A percentile compares a stretch with the other conserved stretches of the same genome.
These are phyloP conservation scores for Diaporthe sp. DNA, from an alignment of 2,329 filamentous ascomycete species.

Conservation along the genomic window DNA sequence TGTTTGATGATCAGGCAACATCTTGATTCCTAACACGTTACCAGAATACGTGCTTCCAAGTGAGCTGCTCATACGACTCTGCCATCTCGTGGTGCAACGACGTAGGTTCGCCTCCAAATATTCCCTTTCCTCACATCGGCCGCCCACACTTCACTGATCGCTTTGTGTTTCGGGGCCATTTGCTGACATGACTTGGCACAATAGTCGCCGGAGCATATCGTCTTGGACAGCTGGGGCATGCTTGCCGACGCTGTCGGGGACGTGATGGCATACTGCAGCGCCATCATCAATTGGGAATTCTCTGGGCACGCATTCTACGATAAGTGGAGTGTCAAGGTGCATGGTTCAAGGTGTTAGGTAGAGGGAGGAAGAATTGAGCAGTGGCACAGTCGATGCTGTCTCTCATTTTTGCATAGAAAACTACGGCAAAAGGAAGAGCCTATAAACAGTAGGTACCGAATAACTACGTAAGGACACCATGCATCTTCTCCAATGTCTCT, in stretches of 20 bases:
- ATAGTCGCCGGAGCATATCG: not conserved
- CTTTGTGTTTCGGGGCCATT: not conserved
- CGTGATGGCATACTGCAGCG: not conserved
- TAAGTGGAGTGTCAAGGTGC: not conserved
- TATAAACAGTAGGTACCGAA: not conserved
- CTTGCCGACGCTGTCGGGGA: not conserved
- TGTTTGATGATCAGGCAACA: not conserved
- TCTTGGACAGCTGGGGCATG: not conserved
- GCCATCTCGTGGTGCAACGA: conserved; percentile 17
- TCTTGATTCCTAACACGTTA: not conserved
- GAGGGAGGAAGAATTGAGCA: not conserved
- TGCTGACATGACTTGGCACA: not conserved
- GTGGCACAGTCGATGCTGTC: not conserved
- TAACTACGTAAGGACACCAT: not conserved
- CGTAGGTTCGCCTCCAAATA: not conserved
- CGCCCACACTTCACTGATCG: not conserved
- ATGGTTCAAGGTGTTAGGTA: not conserved
- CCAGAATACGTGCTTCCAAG: not conserved
- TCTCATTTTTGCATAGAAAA: not conserved
- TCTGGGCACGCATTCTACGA: not conserved
- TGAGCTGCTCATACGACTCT: not conserved
- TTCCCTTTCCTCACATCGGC: not conserved
- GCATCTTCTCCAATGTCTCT: not conserved
- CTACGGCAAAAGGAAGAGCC: not conserved
- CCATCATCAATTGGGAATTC: too few species aligned